Percentiles rank a stretch among this genome's conserved stretches.
Conservation (phyloP, 108 stramenopile species). For the Pelagomonas calceolata region DNA sequence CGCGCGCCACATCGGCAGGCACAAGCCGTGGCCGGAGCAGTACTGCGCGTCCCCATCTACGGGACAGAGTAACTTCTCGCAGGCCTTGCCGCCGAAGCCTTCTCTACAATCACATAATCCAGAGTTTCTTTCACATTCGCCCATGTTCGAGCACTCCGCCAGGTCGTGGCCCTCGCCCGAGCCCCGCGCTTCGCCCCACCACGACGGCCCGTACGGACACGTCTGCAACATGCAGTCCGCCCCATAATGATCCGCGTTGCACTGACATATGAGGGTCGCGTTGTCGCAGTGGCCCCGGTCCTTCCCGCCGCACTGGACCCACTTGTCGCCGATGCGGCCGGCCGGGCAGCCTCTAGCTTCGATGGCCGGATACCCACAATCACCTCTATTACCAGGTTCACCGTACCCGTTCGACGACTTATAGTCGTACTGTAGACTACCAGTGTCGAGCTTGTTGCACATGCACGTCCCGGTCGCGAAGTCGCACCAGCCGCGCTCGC, state of each 20-base stretch:
- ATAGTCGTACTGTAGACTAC: conserved; percentile 20
- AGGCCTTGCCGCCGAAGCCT: conserved; percentile 41
- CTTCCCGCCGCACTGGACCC: conserved; percentile 10
- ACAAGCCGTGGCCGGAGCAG: conserved; percentile 43
- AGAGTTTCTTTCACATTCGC: conserved; percentile 33
- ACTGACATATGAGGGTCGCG: conserved; percentile 43
- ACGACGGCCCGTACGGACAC: conserved; percentile 44
- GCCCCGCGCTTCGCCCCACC: conserved; percentile 38
- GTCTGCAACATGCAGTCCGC: conserved; percentile 56
- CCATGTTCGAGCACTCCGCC: conserved; percentile 43
- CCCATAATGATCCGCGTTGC: conserved; percentile 48
- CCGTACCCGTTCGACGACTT: conserved; percentile 52
- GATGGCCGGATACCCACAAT: conserved; percentile 32
- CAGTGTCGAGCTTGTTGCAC: conserved; percentile 29
- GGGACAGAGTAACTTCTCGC: conserved; percentile 30
- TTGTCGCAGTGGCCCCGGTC: conserved; percentile 34
- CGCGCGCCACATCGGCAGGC: conserved; percentile 30
- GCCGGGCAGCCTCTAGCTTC: conserved; percentile 28
- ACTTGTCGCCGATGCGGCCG: conserved; percentile 5
- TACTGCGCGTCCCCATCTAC: conserved; percentile 12
- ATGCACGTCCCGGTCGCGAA: conserved; percentile 33
- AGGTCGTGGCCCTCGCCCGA: conserved; percentile 28
- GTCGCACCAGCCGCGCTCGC: conserved; percentile 51
- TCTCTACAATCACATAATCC: conserved; percentile 40
- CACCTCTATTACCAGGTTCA: conserved; percentile 43